These are phyloP conservation scores for Citrullus colocynthis DNA, from an alignment of 306 rosid species.

Conservation along the genomic window DNA sequence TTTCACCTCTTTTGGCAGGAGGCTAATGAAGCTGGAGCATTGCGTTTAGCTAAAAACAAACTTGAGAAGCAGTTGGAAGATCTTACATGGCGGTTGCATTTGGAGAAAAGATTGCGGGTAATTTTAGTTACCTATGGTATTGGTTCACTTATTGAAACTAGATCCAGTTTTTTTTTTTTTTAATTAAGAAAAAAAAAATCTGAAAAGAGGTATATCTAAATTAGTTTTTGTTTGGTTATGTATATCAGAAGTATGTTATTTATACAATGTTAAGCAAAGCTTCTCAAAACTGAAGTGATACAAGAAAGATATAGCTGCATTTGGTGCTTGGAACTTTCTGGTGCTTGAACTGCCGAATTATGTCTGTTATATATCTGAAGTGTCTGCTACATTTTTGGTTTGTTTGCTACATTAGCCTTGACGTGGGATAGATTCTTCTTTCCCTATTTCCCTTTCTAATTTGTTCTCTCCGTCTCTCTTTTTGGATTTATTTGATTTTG, in stretches of 20 bases:
- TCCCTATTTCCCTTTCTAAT: not conserved
- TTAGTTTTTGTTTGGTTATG: not conserved
- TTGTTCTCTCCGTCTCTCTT: not conserved
- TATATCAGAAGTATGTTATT: not conserved
- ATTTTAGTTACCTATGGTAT: not conserved
- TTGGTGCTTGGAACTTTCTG: too few relatives aligned
- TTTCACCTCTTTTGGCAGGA: slow-evolving; percentile 39
- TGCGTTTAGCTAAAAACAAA: slow-evolving; percentile 87
- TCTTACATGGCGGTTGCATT: slow-evolving; percentile 87
- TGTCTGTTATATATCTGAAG: not conserved
- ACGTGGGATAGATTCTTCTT: not conserved
- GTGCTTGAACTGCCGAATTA: too few relatives aligned
- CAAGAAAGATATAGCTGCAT: not conserved
- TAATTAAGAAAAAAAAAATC: not conserved
- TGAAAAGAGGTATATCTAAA: not conserved
- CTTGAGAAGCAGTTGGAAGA: slow-evolving; percentile 96
- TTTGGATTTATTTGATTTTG: not conserved
- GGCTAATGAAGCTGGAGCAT: slow-evolving; percentile 95
- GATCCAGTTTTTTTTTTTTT: not conserved
- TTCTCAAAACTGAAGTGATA: not conserved
- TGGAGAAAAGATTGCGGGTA: slow-evolving; percentile 95
- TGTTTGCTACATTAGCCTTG: not conserved
- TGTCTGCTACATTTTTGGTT: not conserved
- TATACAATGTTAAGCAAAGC: not conserved
- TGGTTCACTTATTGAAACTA: not conserved